These are phyloP conservation scores for Trifolium repens DNA, from an alignment of 306 rosid genomes.

Conservation along the genomic window DNA sequence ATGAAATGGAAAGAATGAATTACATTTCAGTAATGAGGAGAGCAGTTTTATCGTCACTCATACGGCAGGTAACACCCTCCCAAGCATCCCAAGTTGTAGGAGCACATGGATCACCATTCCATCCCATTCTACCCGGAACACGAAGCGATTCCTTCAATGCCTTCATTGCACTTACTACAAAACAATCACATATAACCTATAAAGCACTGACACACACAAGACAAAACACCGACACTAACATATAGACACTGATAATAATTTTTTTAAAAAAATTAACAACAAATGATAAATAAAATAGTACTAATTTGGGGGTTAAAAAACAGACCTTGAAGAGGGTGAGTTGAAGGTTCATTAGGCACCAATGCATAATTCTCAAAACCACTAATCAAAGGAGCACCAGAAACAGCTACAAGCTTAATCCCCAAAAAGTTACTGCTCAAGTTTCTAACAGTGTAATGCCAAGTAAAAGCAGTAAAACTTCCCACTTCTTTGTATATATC, in stretches of 20 bases:
- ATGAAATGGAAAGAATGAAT: slow-evolving; percentile 33
- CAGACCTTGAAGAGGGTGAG: slow-evolving; percentile 86
- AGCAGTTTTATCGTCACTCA: slow-evolving; percentile 58
- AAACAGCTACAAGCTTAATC: slow-evolving; percentile 63
- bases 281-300: not conserved
- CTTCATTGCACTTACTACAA: slow-evolving; percentile 79
- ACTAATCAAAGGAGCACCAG: slow-evolving; percentile 66
- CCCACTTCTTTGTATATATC: slow-evolving; percentile 78
- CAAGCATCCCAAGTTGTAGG: slow-evolving; percentile 96
- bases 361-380: slow-evolving; percentile 90
- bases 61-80: slow-evolving; percentile 95
- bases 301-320: too few relatives aligned
- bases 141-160: slow-evolving; percentile 87
- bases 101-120: slow-evolving; percentile 99
- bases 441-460: slow-evolving; percentile 66
- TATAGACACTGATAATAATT: not conserved
- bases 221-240: not conserved
- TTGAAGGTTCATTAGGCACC: slow-evolving; percentile 78
- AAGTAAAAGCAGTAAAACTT: slow-evolving; percentile 62
- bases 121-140: slow-evolving; percentile 95
- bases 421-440: slow-evolving; percentile 57
- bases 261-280: not conserved
- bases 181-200: not conserved
- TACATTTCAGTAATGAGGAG: slow-evolving; percentile 84
- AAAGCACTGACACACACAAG: not conserved